Conservation (phyloP, 257 asterid species). For the Primulina tabacum region DNA sequence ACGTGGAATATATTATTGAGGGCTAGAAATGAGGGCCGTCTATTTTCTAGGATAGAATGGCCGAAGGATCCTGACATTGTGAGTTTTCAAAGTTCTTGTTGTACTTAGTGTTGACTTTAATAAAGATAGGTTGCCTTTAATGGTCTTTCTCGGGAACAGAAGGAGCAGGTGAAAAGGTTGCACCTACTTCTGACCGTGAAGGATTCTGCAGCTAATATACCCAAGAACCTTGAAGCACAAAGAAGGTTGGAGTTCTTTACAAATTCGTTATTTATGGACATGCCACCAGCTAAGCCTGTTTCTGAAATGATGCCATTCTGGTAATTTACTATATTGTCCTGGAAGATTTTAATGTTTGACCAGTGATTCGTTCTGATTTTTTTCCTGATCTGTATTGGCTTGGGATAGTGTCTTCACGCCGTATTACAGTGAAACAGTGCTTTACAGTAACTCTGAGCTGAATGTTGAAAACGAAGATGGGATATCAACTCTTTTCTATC, state of each 20-base stretch:
- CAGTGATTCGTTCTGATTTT: slow-evolving; percentile 24
- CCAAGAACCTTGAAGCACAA: slow-evolving; percentile 95
- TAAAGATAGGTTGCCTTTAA: slow-evolving; percentile 10
- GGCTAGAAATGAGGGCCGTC: slow-evolving; percentile 95
- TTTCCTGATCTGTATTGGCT: slow-evolving; percentile 27
- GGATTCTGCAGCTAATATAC: slow-evolving; percentile 91
- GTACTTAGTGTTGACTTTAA: slow-evolving; percentile 5
- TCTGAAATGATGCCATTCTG: slow-evolving; percentile 93
- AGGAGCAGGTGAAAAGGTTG: slow-evolving; percentile 93
- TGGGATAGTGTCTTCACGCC: slow-evolving; percentile 93
- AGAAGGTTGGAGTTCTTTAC: slow-evolving; percentile 86
- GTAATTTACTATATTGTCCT: slow-evolving; percentile 33
- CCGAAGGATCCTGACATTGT: slow-evolving; percentile 90
- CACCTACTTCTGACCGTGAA: slow-evolving; percentile 93
- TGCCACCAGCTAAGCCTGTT: slow-evolving; percentile 91
- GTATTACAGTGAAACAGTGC: slow-evolving; percentile 97
- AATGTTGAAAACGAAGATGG: slow-evolving; percentile 98
- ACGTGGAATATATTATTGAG: slow-evolving; percentile 85
- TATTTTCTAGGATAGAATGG: slow-evolving; percentile 92
- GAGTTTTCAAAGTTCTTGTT: slow-evolving; percentile 24
- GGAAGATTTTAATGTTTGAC: slow-evolving; percentile 16
- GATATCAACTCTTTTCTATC: slow-evolving; percentile 86
- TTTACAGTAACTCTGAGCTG: slow-evolving; percentile 86
- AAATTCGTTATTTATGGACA: slow-evolving; percentile 92
- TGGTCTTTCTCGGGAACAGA: slow-evolving; percentile 43